Evolutionary conservation across 2,329 filamentous ascomycete species (phyloP).

Genomic region (Ramularia endophylla): DNA sequence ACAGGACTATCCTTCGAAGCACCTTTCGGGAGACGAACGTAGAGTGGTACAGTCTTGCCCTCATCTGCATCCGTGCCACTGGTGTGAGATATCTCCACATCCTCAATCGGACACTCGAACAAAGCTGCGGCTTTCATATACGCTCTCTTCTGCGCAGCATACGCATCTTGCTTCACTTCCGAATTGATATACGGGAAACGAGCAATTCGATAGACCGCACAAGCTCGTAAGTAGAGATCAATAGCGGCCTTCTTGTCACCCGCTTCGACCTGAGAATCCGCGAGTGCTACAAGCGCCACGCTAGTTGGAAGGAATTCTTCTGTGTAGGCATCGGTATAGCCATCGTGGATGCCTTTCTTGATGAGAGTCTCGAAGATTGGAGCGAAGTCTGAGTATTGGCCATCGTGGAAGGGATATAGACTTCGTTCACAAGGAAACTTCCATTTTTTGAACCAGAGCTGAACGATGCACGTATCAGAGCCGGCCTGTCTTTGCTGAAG

Average conservation of each 20-base stretch:
- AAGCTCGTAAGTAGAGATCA: constrained; percentile 32
- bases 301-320: constrained; percentile 32
- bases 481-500: too few relatives aligned
- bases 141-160: constrained; percentile 32
- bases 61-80: constrained; percentile 30
- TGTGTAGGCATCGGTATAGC: constrained; percentile 34
- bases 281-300: constrained; percentile 27
- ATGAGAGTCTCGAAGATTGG: constrained; percentile 34
- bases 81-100: constrained; percentile 36
- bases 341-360: constrained; percentile 32
- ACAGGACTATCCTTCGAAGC: constrained; percentile 28
- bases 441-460: constrained; percentile 40
- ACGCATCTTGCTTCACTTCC: constrained; percentile 29
- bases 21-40: constrained; percentile 31
- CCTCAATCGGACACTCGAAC: constrained; percentile 33
- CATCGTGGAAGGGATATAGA: constrained; percentile 28
- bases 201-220: constrained; percentile 33
- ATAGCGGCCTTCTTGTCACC: constrained; percentile 27
- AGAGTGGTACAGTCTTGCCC: constrained; percentile 35
- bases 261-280: constrained; percentile 17
- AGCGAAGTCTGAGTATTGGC: constrained; percentile 33
- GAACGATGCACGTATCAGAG: too few relatives aligned
- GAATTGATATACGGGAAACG: constrained; percentile 35
- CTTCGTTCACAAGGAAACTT: constrained; percentile 28
- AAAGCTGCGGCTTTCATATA: constrained; percentile 32